These are phyloP conservation scores for Rubroboletus satanas DNA, from an alignment of 768 basidiomycete species.

Conservation along the genomic window DNA sequence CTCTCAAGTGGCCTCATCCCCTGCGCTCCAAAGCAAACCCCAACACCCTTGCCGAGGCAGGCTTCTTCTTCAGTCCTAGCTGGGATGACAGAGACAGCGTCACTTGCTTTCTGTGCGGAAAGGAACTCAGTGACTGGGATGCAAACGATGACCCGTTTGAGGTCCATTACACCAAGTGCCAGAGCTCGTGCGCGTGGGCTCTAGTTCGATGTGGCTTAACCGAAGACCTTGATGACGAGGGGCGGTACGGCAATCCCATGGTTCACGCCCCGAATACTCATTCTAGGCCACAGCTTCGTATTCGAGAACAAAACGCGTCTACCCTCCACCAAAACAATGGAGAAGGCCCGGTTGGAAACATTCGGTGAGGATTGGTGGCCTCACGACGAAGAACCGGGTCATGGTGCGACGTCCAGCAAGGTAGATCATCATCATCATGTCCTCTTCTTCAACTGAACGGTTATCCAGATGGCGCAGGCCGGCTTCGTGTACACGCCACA, in stretches of 20 bases:
- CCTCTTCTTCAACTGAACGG: neutral
- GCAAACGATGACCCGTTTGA: slow-evolving; percentile 79
- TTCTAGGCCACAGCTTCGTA: slow-evolving; percentile 42
- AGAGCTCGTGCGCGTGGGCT: slow-evolving; percentile 74
- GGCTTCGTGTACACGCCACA: slow-evolving; percentile 83
- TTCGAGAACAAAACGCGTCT: slow-evolving; percentile 57
- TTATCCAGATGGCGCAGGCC: slow-evolving; percentile 69
- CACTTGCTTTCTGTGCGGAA: slow-evolving; percentile 79
- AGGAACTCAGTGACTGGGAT: slow-evolving; percentile 84
- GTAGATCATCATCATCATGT: slow-evolving; percentile 31
- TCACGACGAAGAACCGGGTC: slow-evolving; percentile 57
- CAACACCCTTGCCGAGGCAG: slow-evolving; percentile 75
- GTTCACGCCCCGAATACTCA: neutral
- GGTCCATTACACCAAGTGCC: slow-evolving; percentile 74
- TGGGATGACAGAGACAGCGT: slow-evolving; percentile 69
- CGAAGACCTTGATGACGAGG: slow-evolving; percentile 53
- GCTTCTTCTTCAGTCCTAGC: slow-evolving; percentile 80
- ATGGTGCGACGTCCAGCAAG: slow-evolving; percentile 70
- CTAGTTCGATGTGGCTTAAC: slow-evolving; percentile 67
- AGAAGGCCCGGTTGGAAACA: slow-evolving; percentile 66
- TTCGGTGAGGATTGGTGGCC: slow-evolving; percentile 76
- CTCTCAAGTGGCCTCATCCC: slow-evolving; percentile 80
- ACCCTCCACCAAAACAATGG: slow-evolving; percentile 67
- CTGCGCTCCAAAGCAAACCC: slow-evolving; percentile 63
- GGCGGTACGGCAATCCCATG: slow-evolving; percentile 42